Conservation (phyloP, 768 basidiomycete species). For the Chalciporus chontae region DNA sequence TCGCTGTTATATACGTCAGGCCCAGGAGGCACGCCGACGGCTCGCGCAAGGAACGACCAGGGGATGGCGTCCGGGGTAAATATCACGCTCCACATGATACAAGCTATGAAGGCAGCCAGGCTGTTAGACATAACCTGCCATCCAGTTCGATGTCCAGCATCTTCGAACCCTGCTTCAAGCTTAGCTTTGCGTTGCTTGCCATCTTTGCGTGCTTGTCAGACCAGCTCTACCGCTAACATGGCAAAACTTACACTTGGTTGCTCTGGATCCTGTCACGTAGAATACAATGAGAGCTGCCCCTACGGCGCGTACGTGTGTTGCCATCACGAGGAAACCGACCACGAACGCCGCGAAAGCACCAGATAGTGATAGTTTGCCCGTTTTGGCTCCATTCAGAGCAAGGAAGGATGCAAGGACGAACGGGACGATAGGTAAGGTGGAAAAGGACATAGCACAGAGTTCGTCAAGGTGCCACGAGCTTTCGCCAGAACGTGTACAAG, state of each 20-base stretch:
- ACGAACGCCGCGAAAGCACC: slow-evolving; percentile 77
- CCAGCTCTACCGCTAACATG: background rate
- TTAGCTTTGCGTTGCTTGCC: slow-evolving; percentile 71
- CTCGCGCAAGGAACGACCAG: slow-evolving; percentile 28
- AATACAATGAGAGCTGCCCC: slow-evolving; percentile 68
- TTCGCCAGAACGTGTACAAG: background rate
- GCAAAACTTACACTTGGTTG: slow-evolving; percentile 67
- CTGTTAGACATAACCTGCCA: slow-evolving; percentile 87
- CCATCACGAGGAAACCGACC: slow-evolving; percentile 71
- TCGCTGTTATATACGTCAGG: slow-evolving; percentile 34
- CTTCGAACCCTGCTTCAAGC: slow-evolving; percentile 77
- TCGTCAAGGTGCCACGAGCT: background rate
- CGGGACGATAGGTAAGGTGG: slow-evolving; percentile 38
- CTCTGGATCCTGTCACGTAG: slow-evolving; percentile 76
- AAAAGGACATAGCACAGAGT: slow-evolving; percentile 15
- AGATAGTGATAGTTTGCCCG: slow-evolving; percentile 69
- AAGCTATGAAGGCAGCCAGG: slow-evolving; percentile 55
- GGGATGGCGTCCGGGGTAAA: slow-evolving; percentile 46
- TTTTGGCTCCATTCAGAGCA: slow-evolving; percentile 65
- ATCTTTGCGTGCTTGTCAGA: slow-evolving; percentile 36
- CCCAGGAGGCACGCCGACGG: slow-evolving; percentile 10
- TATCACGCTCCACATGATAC: slow-evolving; percentile 58
- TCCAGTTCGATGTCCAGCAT: slow-evolving; percentile 69
- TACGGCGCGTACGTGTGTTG: slow-evolving; percentile 61
- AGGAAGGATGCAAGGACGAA: slow-evolving; percentile 50